These are phyloP conservation scores for Cryptococcus sp. DNA, from an alignment of 1,284 basidiomycete species.

Conservation along the genomic window DNA sequence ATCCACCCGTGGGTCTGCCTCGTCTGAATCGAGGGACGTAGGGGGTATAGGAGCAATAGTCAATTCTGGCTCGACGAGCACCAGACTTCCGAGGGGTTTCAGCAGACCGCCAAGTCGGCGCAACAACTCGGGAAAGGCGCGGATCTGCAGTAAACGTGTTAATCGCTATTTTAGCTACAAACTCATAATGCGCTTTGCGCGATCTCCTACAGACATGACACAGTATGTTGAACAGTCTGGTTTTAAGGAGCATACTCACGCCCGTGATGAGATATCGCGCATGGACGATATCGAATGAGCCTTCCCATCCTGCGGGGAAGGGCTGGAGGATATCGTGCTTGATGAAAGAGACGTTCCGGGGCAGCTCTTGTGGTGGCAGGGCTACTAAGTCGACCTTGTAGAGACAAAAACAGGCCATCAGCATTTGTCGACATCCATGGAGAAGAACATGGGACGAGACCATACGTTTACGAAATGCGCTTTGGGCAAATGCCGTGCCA, in stretches of 20 bases:
- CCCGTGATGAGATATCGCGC: conserved; percentile 12
- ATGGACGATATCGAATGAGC: conserved; percentile 18
- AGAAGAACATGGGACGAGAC: neutral
- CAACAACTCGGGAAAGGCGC: conserved; percentile 7
- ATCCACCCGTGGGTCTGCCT: too few species aligned
- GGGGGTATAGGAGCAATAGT: neutral
- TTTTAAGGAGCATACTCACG: conserved; percentile 9
- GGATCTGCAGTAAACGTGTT: neutral
- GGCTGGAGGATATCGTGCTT: conserved; percentile 11
- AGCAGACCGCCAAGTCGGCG: neutral
- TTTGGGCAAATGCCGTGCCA: conserved; percentile 12
- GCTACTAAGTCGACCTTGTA: conserved; percentile 16
- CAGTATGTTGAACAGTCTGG: too few species aligned
- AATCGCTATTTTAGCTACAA: neutral
- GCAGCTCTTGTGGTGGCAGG: conserved; percentile 7
- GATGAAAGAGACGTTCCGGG: conserved; percentile 17
- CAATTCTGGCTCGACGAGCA: conserved; percentile 4
- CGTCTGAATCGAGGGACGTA: neutral
- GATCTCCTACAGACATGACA: too few species aligned
- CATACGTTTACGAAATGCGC: conserved; percentile 10
- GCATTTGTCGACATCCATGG: too few species aligned
- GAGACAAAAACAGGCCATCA: neutral
- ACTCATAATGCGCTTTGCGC: too few species aligned
- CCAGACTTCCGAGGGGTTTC: conserved; percentile 2
- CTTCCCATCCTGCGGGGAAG: conserved; percentile 8